phyloP scores from a whole-genome alignment of 108 stramenopile genomes.

The Pseudonitzschia delicatissima region DNA sequence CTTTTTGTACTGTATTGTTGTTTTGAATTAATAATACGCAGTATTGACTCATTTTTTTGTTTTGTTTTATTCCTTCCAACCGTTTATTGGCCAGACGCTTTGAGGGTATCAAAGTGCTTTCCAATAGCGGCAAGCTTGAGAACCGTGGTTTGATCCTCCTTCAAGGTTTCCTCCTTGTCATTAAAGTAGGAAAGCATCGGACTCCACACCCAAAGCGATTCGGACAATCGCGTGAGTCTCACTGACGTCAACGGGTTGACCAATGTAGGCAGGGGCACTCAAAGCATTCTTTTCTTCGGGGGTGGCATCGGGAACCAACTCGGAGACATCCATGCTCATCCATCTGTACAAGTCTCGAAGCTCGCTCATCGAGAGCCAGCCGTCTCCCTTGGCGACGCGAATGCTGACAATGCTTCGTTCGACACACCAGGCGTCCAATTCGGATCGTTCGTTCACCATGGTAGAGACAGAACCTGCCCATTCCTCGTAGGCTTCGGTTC shows the following conservation, averaged over 20 bases:
- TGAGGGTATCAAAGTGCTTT: slow-evolving; percentile 37
- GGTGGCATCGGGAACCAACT: slow-evolving; percentile 39
- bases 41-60: not conserved
- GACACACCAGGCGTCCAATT: slow-evolving; percentile 65
- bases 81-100: slow-evolving; percentile 16
- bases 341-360: slow-evolving; percentile 63
- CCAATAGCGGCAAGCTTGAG: slow-evolving; percentile 54
- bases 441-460: slow-evolving; percentile 36
- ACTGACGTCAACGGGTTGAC: slow-evolving; percentile 70
- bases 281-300: slow-evolving; percentile 52
- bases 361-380: slow-evolving; percentile 62
- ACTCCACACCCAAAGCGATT: slow-evolving; percentile 65
- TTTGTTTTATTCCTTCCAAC: not conserved
- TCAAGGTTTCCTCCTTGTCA: slow-evolving; percentile 29
- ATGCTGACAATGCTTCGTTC: slow-evolving; percentile 70
- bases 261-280: slow-evolving; percentile 44
- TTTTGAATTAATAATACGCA: too few species aligned
- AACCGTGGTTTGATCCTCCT: slow-evolving; percentile 41
- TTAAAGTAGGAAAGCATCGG: slow-evolving; percentile 49
- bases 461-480: slow-evolving; percentile 49
- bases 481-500: slow-evolving; percentile 41
- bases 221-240: slow-evolving; percentile 62
- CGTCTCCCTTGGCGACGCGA: slow-evolving; percentile 45
- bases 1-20: too few species aligned
- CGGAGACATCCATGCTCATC: slow-evolving; percentile 65